Base-by-base conservation (phyloP, 2,329 filamentous ascomycete genomes). In the Aspergillus calidoustus region DNA sequence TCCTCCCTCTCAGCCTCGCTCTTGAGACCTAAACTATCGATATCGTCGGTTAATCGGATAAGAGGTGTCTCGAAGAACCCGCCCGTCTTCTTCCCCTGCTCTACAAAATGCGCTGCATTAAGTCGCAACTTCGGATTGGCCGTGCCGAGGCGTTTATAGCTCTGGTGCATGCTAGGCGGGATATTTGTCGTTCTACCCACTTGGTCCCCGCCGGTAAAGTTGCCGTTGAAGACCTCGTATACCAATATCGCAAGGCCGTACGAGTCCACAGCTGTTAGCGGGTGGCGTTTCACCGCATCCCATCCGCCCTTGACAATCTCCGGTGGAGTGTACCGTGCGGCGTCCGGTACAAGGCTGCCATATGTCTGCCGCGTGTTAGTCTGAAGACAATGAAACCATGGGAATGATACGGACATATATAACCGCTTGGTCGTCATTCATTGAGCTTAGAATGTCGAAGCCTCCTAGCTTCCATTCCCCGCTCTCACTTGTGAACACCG, bases 391-490 rank as follows among this genome's bases (percentile, higher is more conserved):
- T 48, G 54, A 7, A 23, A 30, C 13, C 4, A n/a, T 11, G 28
- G 3, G 3, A 23, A 11, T 11, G 7, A 3, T n/a, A 7, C 80
- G 65, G 64, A 92, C 89, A 74, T 96, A 97, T 72, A 99, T 93
- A 52, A 96, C 84, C 9, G 93, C 92, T 69, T 98, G 92, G 64
- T 98, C 93, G 60, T 98, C 95, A 72, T 97, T 98, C 80, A 98
- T 89, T 43, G 91, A 97, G 79, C 93, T 98, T 62, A 98, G 78
- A 5, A 97, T 86, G 68, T 99, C 95, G 69, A 99, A 96, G 0
- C 95, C 95, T 22, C 91, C 93, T 2, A 99, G 81, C 73, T 96
- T 98, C 95, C 95, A 99, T 79, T 99, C 95, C 61, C 95, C 95
- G 72, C 95, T 97, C 74, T 98, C 94, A 63, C 92, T 93, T 4